Percentiles rank a stretch among this genome's conserved stretches.
phyloP scores from a whole-genome alignment of 1,284 basidiomycete genomes.

The Xerocomus nothofagi region DNA sequence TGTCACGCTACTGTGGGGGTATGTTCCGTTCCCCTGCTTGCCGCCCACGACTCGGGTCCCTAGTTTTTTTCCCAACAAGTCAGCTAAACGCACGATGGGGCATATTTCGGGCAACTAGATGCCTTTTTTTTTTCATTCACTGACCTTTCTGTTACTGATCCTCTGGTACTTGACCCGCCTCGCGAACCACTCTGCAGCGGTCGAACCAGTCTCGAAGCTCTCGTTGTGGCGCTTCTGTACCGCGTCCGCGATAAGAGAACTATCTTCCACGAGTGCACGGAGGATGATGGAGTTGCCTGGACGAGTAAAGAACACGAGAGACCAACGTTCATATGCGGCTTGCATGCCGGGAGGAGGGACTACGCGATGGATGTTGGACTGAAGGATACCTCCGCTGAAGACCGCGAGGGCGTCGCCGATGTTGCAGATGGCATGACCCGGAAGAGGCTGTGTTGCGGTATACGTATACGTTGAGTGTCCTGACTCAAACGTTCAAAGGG shows the following conservation, averaged over 20 bases:
- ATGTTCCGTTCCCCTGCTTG: constrained; percentile 39
- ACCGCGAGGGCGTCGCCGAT: constrained; percentile 58
- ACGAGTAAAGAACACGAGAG: constrained; percentile 62
- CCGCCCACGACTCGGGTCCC: constrained; percentile 39
- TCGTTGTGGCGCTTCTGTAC: constrained; percentile 35
- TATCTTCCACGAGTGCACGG: constrained; percentile 51
- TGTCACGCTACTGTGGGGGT: constrained; percentile 22
- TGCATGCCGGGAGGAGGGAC: constrained; percentile 50
- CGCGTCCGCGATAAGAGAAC: constrained; percentile 44
- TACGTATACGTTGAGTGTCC: neutral
- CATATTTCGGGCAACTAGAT: neutral
- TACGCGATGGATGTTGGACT: constrained; percentile 56
- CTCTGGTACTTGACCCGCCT: constrained; percentile 48
- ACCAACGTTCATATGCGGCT: constrained; percentile 50
- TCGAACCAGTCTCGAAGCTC: constrained; percentile 41
- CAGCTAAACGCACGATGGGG: neutral
- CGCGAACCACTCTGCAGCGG: constrained; percentile 49
- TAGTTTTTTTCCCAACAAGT: constrained; percentile 10
- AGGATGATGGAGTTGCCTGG: constrained; percentile 53
- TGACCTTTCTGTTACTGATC: constrained; percentile 44
- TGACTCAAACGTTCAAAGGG: neutral
- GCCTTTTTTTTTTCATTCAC: constrained; percentile 1
- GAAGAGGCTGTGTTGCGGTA: constrained; percentile 46
- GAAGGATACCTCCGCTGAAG: constrained; percentile 58
- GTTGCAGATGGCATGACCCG: constrained; percentile 61